Evolutionary conservation across 1,284 basidiomycete species (phyloP), one percentile per base, ranked within the genome.

Genomic region (Pseudozyma sp.): DNA sequence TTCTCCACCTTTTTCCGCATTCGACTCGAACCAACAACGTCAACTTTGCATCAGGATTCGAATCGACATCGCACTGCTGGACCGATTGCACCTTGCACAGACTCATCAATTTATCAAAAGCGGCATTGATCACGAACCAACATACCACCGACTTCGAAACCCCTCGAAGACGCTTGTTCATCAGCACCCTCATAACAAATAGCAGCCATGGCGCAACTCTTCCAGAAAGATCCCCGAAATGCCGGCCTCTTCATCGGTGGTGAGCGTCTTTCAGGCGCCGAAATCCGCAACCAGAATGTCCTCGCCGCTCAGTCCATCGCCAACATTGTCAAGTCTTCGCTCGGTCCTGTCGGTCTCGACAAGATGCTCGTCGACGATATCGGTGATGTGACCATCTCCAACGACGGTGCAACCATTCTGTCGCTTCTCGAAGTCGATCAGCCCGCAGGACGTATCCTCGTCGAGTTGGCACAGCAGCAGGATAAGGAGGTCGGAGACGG

Each of bases 401-500:
- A 99, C 87, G 97, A 99, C 87, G 97, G 97, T 54, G 97, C 97
- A 25, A 99, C 97, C 36, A 99, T 99, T 79, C 90, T 99, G 47
- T 92, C 93, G 39, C 89, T 99, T 21, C 88, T 98, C 49, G 91
- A 94, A 47, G 95, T 97, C 55, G 84, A 95, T 78, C 94, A 97
- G 85, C 95, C 96, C 47, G 94, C 96, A 7, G 95, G 87, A 38
- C 91, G 94, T 70, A 96, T 99, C 72, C 93, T 99, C 76, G 96
- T 99, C 56, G 95, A 98, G 86, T 91, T 99, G 48, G 95, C 97
- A 1, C 95, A 98, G 87, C 98, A 99, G 85, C 96, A 99, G 87
- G 97, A 99, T 86, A 97, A 96, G 86, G 97, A 99, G 87, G 97
- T 99, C 36, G 97, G 97, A 49, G 97, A 99, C 87, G 97, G 97